These are phyloP conservation scores for Cynanchum wilfordii DNA, from an alignment of 257 asterid species.

Conservation along the genomic window DNA sequence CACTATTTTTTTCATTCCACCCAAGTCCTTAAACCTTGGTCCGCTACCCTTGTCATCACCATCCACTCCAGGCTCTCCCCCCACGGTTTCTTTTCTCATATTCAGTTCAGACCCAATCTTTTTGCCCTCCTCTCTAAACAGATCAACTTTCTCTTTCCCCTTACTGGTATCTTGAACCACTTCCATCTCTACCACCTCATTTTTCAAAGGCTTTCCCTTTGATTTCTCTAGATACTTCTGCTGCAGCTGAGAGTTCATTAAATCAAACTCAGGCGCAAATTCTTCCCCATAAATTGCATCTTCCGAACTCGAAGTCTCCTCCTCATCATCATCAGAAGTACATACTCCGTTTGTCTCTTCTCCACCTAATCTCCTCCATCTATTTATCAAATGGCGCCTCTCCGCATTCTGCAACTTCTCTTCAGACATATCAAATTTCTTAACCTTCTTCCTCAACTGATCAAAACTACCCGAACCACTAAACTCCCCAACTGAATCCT, in stretches of 20 bases:
- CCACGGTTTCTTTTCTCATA: conserved; percentile 11
- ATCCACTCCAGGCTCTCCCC: conserved; percentile 14
- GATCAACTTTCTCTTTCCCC: conserved; percentile 33
- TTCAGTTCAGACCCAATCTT: not conserved
- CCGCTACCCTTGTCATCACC: conserved; percentile 19
- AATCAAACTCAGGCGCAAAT: conserved; percentile 56
- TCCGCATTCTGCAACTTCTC: conserved; percentile 51
- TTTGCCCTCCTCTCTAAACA: conserved; percentile 30
- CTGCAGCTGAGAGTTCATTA: conserved; percentile 62
- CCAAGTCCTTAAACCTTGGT: conserved; percentile 76
- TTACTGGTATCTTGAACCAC: conserved; percentile 22
- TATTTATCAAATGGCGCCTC: conserved; percentile 33
- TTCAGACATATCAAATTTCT: conserved; percentile 33
- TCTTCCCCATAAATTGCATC: conserved; percentile 58
- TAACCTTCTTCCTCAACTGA: not conserved
- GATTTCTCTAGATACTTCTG: conserved; percentile 37
- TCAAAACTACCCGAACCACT: not conserved
- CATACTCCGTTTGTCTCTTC: conserved; percentile 9
- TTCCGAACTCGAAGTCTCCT: conserved; percentile 43
- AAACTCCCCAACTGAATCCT: conserved; percentile 19
- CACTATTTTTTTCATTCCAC: conserved; percentile 64
- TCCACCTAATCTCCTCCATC: conserved; percentile 14
- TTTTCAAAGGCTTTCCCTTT: conserved; percentile 24
- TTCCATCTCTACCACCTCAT: conserved; percentile 28
- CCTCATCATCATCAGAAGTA: conserved; percentile 20